Evolutionary conservation across 225 moss, liverwort and hornwort genomes (phyloP).

Genomic region (Thuidium tamariscinum): DNA sequence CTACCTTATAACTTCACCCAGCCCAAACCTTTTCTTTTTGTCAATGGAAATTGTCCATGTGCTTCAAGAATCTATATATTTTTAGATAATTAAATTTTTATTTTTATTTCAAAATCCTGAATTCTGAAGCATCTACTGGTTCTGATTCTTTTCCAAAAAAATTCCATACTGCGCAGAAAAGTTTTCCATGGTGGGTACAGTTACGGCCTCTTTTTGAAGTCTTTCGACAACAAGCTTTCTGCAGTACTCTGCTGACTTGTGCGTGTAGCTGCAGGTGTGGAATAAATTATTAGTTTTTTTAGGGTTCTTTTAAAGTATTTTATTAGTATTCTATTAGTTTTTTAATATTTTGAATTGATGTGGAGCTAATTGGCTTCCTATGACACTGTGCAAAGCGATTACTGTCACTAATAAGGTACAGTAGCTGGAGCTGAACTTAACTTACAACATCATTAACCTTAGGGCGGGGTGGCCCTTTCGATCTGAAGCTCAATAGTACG

Average conservation of each 20-base stretch:
- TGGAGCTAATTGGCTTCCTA: background rate
- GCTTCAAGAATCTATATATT: no score
- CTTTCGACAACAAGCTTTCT: background rate
- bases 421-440: background rate
- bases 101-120: no score
- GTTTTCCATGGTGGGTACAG: background rate
- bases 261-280: background rate
- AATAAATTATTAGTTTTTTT: background rate
- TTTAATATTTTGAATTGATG: background rate
- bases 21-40: no score
- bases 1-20: no score
- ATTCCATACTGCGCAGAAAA: background rate
- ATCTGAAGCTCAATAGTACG: background rate
- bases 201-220: background rate
- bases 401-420: background rate
- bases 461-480: background rate
- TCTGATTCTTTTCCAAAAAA: background rate
- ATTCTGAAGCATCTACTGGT: rapidly evolving
- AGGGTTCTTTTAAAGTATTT: no score
- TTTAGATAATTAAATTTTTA: no score
- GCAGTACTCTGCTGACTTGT: background rate
- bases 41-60: no score
- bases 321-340: no score
- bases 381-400: background rate
- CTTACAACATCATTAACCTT: background rate